Evolutionary conservation across 2,329 filamentous ascomycete genomes (phyloP), one percentile per base, ranked within the genome.

Genomic region (Tothia fuscella): DNA sequence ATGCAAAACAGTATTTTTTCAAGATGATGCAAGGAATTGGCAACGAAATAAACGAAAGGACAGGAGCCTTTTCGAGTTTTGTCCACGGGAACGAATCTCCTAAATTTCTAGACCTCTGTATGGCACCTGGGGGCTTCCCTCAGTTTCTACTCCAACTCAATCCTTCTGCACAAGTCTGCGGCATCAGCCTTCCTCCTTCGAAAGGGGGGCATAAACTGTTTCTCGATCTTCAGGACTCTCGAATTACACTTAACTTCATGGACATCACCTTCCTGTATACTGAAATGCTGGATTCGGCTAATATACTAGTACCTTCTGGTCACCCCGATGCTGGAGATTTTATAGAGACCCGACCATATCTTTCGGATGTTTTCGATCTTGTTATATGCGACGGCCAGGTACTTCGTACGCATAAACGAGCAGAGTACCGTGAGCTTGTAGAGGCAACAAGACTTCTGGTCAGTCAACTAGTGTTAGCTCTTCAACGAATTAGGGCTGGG

Each of bases 61-160:
- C 59, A 1, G 40, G 44, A 2, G 60, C 55, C 12, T 54, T 69
- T n/a, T 44, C 35, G 9, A 44, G 61, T 20, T 26, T 42, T 22
- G 14, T 38, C 9, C 13, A 16, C 6, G 17, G n/a, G n/a, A 25
- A 9, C n/a, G 26, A 20, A 10, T 12, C 22, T 14, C 44, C 36
- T 5, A 34, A 33, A 7, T 58, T 76, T 16, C 63, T 78, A 1
- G 72, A 77, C 47, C 59, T 74, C 46, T 74, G 72, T 51, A 66
- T 70, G 58, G 72, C 72, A 0, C 72, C 72, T 0, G 72, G 72
- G 4, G 72, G 67, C 1, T 77, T 72, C 47, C 53, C 68, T 3
- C 46, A 49, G 0, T 55, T 52, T 6, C 61, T 61, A 0, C 46
- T 72, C 20, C 26, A 51, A 3, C 45, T 48, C 9, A 67, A 65